These are phyloP conservation scores for Pisolithus tinctorius DNA, from an alignment of 768 basidiomycete genomes.

Conservation along the genomic window DNA sequence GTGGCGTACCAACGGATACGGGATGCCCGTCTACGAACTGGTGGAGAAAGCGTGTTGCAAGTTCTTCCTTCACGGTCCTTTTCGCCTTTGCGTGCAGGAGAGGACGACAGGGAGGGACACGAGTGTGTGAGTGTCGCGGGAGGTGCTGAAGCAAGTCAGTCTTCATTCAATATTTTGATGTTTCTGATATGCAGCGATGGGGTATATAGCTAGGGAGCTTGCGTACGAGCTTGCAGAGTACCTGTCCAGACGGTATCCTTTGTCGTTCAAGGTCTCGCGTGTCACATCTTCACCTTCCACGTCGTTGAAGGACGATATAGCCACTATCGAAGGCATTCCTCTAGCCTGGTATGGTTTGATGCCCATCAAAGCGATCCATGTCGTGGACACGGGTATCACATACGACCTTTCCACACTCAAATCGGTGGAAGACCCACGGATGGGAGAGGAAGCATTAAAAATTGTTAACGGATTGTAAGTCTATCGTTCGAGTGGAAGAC, in stretches of 20 bases:
- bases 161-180: neutral
- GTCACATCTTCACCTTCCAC: slow-evolving; percentile 4
- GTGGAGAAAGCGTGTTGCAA: slow-evolving; percentile 36
- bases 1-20: slow-evolving; percentile 51
- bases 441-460: slow-evolving; percentile 52
- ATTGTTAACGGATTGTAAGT: slow-evolving; percentile 23
- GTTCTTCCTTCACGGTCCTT: no score
- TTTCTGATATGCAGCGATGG: neutral
- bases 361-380: slow-evolving; percentile 47
- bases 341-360: slow-evolving; percentile 37
- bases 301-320: neutral
- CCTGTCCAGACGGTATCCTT: slow-evolving; percentile 58
- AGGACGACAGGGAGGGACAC: no score
- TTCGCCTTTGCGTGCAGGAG: no score
- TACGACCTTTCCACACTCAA: slow-evolving; percentile 6
- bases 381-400: slow-evolving; percentile 16
- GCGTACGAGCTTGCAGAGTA: slow-evolving; percentile 67
- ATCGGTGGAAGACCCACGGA: slow-evolving; percentile 14
- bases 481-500: no score
- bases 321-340: slow-evolving; percentile 18
- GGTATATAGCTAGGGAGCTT: slow-evolving; percentile 49
- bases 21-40: slow-evolving; percentile 44
- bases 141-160: slow-evolving; percentile 26
- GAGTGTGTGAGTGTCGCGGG: slow-evolving; percentile 23
- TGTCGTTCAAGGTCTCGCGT: slow-evolving; percentile 49